Evolutionary conservation across 768 basidiomycete genomes (phyloP), one percentile per base, ranked within the genome.

Genomic region (Psilocybe tampanensis): DNA sequence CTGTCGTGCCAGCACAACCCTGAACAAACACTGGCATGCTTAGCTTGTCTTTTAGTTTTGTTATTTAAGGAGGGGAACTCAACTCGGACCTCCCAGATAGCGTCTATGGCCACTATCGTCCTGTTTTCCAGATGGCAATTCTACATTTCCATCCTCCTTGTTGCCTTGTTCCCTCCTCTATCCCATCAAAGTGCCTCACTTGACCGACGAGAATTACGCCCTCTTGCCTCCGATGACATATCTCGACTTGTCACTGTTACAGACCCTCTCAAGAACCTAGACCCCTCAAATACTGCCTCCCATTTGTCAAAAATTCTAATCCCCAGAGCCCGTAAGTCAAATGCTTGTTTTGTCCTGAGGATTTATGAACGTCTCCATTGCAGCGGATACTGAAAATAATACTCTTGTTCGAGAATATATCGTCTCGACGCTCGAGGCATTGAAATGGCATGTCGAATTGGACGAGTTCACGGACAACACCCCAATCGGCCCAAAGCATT

Each of bases 361-460:
- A 33, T 42, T 47, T 8, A 56, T 60, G 23, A 42, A 52, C 44
- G 47, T 11, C 32, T 43, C 26, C 23, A 58, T 32, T 17, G 41
- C 55, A 90, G 90, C 86, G 58, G 89, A 83, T 64, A 89, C 88
- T 17, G 81, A 78, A 43, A 93, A 89, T 64, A 95, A 84, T 67
- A 94, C 94, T 5, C 67, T 87, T 22, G 95, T 95, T 60, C 84
- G 90, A 51, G 80, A 90, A 53, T 89, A 97, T 64, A 89, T 98
- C 62, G 78, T 84, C n/a, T 78, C 83, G 13, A 84, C 85, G 0
- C 75, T 98, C 62, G 81, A 81, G 65, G 76, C 77, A 17, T 75
- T 96, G 47, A 80, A 90, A 17, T 98, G 96, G 96, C 85, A 95
- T 58, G 73, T 95, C 48, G 94, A 97, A 66, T 82, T 88, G 66